Evolutionary conservation across 1,284 basidiomycete species (phyloP), one percentile per base, ranked within the genome.

Genomic region (Lentinus polychrous): DNA sequence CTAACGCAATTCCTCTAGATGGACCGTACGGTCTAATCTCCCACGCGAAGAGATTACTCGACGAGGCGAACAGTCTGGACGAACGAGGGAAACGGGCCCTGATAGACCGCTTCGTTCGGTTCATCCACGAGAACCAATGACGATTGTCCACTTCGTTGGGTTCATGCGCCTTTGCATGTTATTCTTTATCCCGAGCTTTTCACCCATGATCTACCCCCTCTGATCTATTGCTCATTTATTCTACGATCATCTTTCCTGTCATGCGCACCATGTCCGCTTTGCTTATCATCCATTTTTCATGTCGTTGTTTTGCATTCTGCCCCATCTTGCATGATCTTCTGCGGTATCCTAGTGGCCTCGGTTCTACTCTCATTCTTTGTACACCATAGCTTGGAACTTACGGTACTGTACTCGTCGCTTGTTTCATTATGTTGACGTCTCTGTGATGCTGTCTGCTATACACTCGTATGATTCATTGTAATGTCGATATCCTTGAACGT

Each of bases 1-100:
- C 81, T 37, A 77, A 83, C 55, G 71, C 76, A 39, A 87, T 88
- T 43, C 80, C 84, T 6, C 77, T 89, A 43, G 81, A 88, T 50
- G 86, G 86, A 15, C 75, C 81, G 10, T 72, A 69, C 34, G 85
- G 86, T 18, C 77, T 88, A 41, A 69, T 86, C 23, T 60, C 70
- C 24, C 77, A 75, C 45, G 80, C 86, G 5, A 78, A 81, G 57
- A 71, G 72, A 41, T 68, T 88, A 38, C 70, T 88, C 46, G 67
- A 70, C 45, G 67, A 75, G 27, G 60, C 66, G 15, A 71, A 72
- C 18, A 66, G 67, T 52, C 48, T 74, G 36, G 66, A 70, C 40
- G 73, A 78, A 38, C 71, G 66, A 44, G 76, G 77, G 58, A 72
- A 70, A 53, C 67, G 64, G 20, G 58, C 60, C 37, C 69, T 88